phyloP scores from a whole-genome alignment of 352 stramenopile genomes.

The Phytophthora nicotianae region DNA sequence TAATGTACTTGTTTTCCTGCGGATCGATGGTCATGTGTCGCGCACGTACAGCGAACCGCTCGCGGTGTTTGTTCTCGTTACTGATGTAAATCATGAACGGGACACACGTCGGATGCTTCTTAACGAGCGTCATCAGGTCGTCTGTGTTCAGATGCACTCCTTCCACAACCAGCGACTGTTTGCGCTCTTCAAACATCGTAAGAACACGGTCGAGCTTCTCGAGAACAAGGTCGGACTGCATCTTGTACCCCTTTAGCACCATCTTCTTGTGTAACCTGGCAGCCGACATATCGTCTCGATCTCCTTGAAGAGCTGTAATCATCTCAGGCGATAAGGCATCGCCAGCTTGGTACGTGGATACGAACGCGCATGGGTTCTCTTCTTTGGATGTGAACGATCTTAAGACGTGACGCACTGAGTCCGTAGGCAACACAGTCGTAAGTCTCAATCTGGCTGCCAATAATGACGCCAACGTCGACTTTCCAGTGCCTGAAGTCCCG shows the following conservation, averaged over 20 bases:
- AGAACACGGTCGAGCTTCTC: slow-evolving; percentile 85
- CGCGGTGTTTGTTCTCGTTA: slow-evolving; percentile 88
- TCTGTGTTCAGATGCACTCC: slow-evolving; percentile 88
- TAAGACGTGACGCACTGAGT: slow-evolving; percentile 86
- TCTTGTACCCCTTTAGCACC: slow-evolving; percentile 80
- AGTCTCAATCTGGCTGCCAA: slow-evolving; percentile 76
- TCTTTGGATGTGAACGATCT: slow-evolving; percentile 83
- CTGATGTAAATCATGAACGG: slow-evolving; percentile 92
- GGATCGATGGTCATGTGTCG: slow-evolving; percentile 90
- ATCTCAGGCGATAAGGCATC: slow-evolving; percentile 63
- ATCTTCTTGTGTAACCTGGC: slow-evolving; percentile 85
- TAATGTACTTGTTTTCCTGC: slow-evolving; percentile 92
- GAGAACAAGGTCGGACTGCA: slow-evolving; percentile 82
- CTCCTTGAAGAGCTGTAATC: slow-evolving; percentile 51
- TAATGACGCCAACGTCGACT: slow-evolving; percentile 85
- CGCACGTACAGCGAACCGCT: slow-evolving; percentile 83
- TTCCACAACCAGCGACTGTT: slow-evolving; percentile 87
- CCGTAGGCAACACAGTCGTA: slow-evolving; percentile 84
- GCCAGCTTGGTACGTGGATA: slow-evolving; percentile 89
- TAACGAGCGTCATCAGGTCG: slow-evolving; percentile 79
- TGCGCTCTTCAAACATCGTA: slow-evolving; percentile 85
- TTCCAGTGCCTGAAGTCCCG: slow-evolving; percentile 84
- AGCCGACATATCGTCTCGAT: slow-evolving; percentile 58
- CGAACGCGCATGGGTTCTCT: slow-evolving; percentile 81
- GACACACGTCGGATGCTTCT: slow-evolving; percentile 82